Evolutionary conservation across 2,329 filamentous ascomycete genomes (phyloP).

Genomic region (Colletotrichum sp.): DNA sequence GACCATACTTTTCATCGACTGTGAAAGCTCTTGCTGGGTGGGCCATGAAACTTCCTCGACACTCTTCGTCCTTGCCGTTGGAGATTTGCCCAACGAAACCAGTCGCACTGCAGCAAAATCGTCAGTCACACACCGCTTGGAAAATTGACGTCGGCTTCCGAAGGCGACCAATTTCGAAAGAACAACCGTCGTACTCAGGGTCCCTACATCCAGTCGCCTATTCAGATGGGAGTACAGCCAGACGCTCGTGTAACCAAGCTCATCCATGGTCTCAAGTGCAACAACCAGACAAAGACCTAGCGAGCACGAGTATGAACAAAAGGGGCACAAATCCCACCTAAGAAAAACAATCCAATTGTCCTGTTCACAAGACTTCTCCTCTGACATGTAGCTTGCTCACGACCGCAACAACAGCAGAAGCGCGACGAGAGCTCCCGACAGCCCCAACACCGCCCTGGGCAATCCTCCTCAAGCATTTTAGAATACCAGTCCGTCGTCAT

Average conservation of each 20-base stretch:
- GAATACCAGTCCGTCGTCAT: background rate
- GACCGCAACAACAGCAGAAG: background rate
- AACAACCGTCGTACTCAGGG: background rate
- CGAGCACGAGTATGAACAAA: background rate
- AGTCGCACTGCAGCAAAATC: background rate
- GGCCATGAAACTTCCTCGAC: no score
- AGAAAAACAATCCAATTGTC: background rate
- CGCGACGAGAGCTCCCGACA: no score
- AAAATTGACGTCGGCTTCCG: background rate
- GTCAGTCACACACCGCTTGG: background rate
- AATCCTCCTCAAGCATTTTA: no score
- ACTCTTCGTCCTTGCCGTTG: background rate
- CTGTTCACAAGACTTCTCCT: background rate
- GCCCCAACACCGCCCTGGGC: no score
- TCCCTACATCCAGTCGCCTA: background rate
- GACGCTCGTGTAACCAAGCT: background rate
- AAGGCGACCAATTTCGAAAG: background rate
- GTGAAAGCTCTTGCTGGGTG: no score
- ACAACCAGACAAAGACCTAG: background rate
- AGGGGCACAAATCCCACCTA: background rate
- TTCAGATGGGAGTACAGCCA: background rate
- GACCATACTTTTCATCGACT: background rate
- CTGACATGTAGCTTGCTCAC: background rate
- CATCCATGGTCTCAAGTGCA: background rate
- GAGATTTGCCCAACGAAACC: background rate